A percentile compares a stretch with the other conserved stretches of the same genome.
These are phyloP conservation scores for Gossypioides kirkii DNA, from an alignment of 345 rosid species.

Conservation along the genomic window DNA sequence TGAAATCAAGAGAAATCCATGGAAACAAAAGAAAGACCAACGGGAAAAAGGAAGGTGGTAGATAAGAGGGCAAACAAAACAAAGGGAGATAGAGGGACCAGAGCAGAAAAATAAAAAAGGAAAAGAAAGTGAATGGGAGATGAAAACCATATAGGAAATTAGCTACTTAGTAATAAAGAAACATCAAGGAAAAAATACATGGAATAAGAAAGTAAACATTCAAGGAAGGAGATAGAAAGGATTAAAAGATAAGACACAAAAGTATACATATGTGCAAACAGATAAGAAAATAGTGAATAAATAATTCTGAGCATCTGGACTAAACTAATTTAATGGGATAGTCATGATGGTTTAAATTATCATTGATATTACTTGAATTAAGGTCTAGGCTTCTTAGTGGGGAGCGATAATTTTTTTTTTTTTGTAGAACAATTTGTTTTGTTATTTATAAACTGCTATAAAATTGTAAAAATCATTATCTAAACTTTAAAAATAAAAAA, in stretches of 20 bases:
- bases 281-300: not conserved
- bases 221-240: not conserved
- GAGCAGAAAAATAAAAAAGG: not conserved
- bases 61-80: not conserved
- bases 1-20: not conserved
- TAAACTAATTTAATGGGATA: not conserved
- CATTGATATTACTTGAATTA: not conserved
- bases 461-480: not conserved
- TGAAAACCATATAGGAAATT: not conserved
- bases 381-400: not conserved
- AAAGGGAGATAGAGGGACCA: not conserved
- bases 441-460: not conserved
- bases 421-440: not conserved
- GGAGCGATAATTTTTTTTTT: not conserved
- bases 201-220: not conserved
- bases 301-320: not conserved
- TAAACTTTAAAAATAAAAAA: not conserved
- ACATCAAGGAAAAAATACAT: not conserved
- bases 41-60: not conserved
- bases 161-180: not conserved
- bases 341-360: not conserved
- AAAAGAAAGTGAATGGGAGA: not conserved
- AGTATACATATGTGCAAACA: not conserved
- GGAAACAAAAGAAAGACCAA: not conserved
- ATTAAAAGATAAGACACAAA: not conserved